These are phyloP conservation scores for Keithomyces neogunnii DNA, from an alignment of 2,329 filamentous ascomycete genomes.

Conservation along the genomic window DNA sequence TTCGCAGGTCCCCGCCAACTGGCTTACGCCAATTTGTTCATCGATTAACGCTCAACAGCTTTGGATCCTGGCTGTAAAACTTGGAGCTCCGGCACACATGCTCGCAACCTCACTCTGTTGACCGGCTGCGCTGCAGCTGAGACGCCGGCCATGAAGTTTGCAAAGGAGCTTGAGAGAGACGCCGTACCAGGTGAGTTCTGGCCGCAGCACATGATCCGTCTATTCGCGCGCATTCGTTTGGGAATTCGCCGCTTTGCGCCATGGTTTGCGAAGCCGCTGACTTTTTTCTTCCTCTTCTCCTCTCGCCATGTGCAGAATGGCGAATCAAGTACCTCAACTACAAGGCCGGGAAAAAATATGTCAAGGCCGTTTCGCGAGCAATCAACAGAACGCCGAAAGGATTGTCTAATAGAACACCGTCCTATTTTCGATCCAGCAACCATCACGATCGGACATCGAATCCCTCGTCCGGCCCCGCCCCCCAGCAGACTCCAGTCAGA, in stretches of 20 bases:
- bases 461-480: not conserved
- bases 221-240: too few relatives aligned
- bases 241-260: too few relatives aligned
- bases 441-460: conserved; percentile 1
- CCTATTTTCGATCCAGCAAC: conserved; percentile 18
- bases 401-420: conserved; percentile 22
- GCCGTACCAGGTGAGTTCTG: conserved; percentile 62
- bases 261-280: not conserved
- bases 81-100: not conserved
- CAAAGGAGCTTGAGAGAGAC: conserved; percentile 14
- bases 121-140: conserved; percentile 7
- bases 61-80: not conserved
- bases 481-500: not conserved
- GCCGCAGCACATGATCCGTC: not conserved
- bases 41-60: not conserved
- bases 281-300: not conserved
- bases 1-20: not conserved
- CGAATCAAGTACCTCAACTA: conserved; percentile 90
- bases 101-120: not conserved
- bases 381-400: conserved; percentile 50
- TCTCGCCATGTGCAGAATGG: conserved; percentile 55
- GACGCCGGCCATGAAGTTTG: conserved; percentile 10
- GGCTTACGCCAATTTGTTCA: not conserved
- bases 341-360: conserved; percentile 88
- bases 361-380: conserved; percentile 73